Evolutionary conservation across 2,329 filamentous ascomycete genomes (phyloP), one percentile per base, ranked within the genome.

Genomic region (Knoxdaviesia capensis): DNA sequence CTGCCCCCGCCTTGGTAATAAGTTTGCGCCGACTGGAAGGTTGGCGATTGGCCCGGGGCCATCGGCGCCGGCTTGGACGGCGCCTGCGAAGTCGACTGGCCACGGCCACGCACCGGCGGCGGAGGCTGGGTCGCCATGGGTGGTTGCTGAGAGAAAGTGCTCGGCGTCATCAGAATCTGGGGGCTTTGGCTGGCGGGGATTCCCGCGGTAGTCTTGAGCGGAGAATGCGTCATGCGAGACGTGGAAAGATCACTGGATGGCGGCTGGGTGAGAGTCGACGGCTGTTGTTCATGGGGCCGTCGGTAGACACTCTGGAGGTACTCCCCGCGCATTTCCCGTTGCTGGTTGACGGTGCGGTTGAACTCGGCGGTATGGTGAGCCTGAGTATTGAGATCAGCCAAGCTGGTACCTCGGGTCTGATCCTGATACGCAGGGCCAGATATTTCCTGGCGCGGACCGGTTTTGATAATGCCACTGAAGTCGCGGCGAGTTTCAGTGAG

Each of bases 281-380:
- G 56, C 30, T 83, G 77, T 45, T 80, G 75, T 54, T 94, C 85
- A 49, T 92, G 86, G 7, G 82, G 79, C 46, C 81, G 72, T 48
- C 80, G 74, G 81, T 87, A 96, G 48, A 86, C 71, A 43, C 75
- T 77, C 43, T 88, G 77, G 48, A 93, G 66, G 50, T 85, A 92
- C 45, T 87, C 78, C 45, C 69, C 73, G 45, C 90, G 80, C 59
- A 81, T 78, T 35, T 76, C 75, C 45, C 88, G 79, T 57, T 87
- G 80, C 50, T 81, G 73, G 52, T 81, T 85, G 41, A 96, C 67
- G 39, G 73, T 71, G 52, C 90, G 85, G 62, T 88, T 96, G 62
- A 80, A 93, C 50, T 96, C 88, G 44, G 85, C 84, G 11, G 88
- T 80, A 48, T 93, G 84, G 41, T 84, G 76, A 31, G 86, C 84